Base-by-base conservation (phyloP, 2,329 filamentous ascomycete genomes). In the Neofusicoccum parvum region DNA sequence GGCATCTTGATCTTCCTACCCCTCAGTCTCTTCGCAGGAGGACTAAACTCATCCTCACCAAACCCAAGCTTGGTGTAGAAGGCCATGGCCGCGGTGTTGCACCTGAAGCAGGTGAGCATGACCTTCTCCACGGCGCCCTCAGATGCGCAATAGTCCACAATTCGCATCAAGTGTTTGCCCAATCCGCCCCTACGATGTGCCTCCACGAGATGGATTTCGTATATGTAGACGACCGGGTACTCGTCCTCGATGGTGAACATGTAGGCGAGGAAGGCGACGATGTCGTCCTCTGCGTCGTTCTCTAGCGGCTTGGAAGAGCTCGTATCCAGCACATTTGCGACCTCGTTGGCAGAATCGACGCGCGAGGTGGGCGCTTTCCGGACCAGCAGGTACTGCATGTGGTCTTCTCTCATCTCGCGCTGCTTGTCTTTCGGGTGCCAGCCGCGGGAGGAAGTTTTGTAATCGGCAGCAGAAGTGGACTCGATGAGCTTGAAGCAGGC, bases 61-160 rank as follows among this genome's bases (percentile, higher is more conserved):
- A 83, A 88, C 3, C 89, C 90, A 12, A 87, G 74, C 67, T 80
- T 84, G 53, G 80, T 75, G 75, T 93, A 93, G 70, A 92, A 90
- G 2, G 69, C 72, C 46, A 85, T 77, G 0, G 85, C 90, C 2
- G 76, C 76, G 37, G 76, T 69, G 72, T 93, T 93, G 67, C 82
- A 81, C 60, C 83, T 76, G 72, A 92, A 92, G 72, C 90, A 90
- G 1, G 90, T 92, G 71, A 93, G 79, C 90, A 93, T 93, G 51
- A 87, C 81, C 76, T 92, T 92, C 23, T 80, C 76, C 51, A 90
- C 81, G 0, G 81, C 80, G 23, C 89, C 83, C 63, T 82, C 82
- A 23, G 75, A 68, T 7, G 86, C 90, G 4, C 88, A 80, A 4
- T 73, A 73, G 53, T 85, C 82, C 7, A 87, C 82, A 66, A 86